Percentiles rank a stretch among this genome's conserved stretches.
Evolutionary conservation across 495 filamentous ascomycete genomes (phyloP).

Genomic region (Aspergillus coremiiformis): DNA sequence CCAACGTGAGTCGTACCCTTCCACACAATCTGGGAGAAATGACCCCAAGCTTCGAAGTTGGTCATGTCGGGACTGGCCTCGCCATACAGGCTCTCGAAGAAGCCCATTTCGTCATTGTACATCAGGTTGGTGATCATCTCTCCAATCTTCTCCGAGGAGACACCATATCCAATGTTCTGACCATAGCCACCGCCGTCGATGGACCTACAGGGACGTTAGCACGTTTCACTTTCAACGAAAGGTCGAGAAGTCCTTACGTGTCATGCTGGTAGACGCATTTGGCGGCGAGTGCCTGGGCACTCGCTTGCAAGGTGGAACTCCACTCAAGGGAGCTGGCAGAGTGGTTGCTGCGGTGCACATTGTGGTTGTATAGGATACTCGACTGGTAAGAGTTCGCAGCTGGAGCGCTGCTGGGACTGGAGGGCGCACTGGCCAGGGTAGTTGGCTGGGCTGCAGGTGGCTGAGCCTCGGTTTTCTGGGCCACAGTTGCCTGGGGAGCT

Average conservation of each 20-base stretch:
- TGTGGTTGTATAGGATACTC: slow-evolving; percentile 64
- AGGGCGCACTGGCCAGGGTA: slow-evolving; percentile 24
- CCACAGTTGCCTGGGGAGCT: too few species aligned
- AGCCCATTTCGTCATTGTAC: slow-evolving; percentile 71
- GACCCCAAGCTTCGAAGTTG: slow-evolving; percentile 66
- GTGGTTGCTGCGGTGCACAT: slow-evolving; percentile 79
- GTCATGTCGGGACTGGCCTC: slow-evolving; percentile 44
- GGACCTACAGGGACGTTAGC: slow-evolving; percentile 18
- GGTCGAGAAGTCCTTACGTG: slow-evolving; percentile 49
- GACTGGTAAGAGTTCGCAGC: slow-evolving; percentile 36
- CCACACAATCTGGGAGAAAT: slow-evolving; percentile 92
- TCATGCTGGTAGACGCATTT: slow-evolving; percentile 69
- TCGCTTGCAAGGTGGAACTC: slow-evolving; percentile 52
- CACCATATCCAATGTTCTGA: slow-evolving; percentile 69
- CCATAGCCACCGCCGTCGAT: slow-evolving; percentile 63
- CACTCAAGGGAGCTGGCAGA: slow-evolving; percentile 57
- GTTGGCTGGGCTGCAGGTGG: slow-evolving; percentile 16
- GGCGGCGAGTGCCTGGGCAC: slow-evolving; percentile 45
- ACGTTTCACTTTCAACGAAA: not conserved
- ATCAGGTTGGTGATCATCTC: slow-evolving; percentile 65
- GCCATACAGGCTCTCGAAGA: slow-evolving; percentile 41
- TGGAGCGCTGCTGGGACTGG: slow-evolving; percentile 14
- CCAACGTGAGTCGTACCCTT: slow-evolving; percentile 60
- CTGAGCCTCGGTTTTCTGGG: too few species aligned
- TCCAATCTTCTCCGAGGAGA: slow-evolving; percentile 42